Evolutionary conservation across 306 rosid species (phyloP).

Genomic region (Quercus engelmannii): DNA sequence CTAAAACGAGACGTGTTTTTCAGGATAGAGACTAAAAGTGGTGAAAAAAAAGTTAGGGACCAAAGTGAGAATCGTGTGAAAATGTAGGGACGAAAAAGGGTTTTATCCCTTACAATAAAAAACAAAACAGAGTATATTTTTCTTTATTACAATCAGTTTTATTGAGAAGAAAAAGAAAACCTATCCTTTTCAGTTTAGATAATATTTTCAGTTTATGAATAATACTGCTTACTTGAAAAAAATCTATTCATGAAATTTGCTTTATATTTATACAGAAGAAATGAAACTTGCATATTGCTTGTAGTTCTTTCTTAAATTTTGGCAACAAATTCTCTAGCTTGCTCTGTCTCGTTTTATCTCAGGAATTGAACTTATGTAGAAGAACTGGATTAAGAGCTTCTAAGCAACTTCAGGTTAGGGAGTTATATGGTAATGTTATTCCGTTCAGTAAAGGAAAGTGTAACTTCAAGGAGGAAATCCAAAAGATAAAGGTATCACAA

Average conservation of each 20-base stretch:
- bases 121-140: too few species aligned
- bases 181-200: too few species aligned
- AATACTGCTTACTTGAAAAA: background rate
- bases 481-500: slow-evolving; percentile 52
- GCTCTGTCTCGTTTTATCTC: slow-evolving; percentile 12
- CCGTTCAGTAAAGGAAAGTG: slow-evolving; percentile 24
- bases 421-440: slow-evolving; percentile 57
- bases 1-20: too few species aligned
- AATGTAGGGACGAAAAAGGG: too few species aligned
- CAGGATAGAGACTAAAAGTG: too few species aligned
- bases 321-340: background rate
- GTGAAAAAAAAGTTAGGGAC: too few species aligned
- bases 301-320: background rate
- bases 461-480: slow-evolving; percentile 53
- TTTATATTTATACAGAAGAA: background rate
- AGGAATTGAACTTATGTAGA: slow-evolving; percentile 31
- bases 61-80: too few species aligned
- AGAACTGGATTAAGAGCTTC: slow-evolving; percentile 33
- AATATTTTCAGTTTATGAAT: background rate
- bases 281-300: background rate
- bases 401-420: slow-evolving; percentile 71
- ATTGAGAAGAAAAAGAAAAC: background rate
- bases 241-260: background rate
- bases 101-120: too few species aligned
- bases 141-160: background rate